A percentile compares a stretch with the other conserved stretches of the same genome.
Conservation (phyloP, 495 filamentous ascomycete genomes). For the Barbatosphaeria neglecta region DNA sequence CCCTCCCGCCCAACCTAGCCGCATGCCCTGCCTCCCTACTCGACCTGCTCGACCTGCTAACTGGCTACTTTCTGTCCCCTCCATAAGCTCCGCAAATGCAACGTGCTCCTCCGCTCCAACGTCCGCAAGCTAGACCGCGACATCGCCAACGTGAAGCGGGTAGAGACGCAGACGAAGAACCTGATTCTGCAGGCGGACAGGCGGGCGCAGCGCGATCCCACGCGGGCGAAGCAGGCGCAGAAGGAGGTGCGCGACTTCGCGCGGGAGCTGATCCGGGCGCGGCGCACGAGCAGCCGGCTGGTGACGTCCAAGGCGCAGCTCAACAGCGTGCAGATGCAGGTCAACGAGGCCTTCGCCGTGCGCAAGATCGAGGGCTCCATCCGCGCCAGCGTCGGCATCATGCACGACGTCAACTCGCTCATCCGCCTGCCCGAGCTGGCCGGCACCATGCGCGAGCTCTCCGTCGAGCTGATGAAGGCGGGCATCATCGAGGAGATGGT, state of each 20-base stretch:
- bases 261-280: slow-evolving; percentile 71
- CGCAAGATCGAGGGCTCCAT: slow-evolving; percentile 95
- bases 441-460: slow-evolving; percentile 82
- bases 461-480: slow-evolving; percentile 77
- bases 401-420: slow-evolving; percentile 90
- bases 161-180: slow-evolving; percentile 77
- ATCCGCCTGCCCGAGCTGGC: slow-evolving; percentile 77
- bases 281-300: slow-evolving; percentile 61
- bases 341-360: slow-evolving; percentile 90
- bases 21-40: neutral
- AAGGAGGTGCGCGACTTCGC: slow-evolving; percentile 78
- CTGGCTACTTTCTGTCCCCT: slow-evolving; percentile 1
- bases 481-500: slow-evolving; percentile 99
- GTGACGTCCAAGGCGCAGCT: slow-evolving; percentile 83
- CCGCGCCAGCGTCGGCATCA: slow-evolving; percentile 73
- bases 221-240: slow-evolving; percentile 61
- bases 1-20: slow-evolving; percentile 2
- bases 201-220: slow-evolving; percentile 66
- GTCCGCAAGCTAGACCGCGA: slow-evolving; percentile 93
- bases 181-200: slow-evolving; percentile 68
- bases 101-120: slow-evolving; percentile 78
- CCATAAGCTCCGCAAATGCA: slow-evolving; percentile 84
- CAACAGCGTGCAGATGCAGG: slow-evolving; percentile 92
- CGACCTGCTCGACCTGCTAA: neutral
- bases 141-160: slow-evolving; percentile 57